These are phyloP conservation scores for Lasiodiplodia gonubiensis DNA, from an alignment of 2,329 filamentous ascomycete genomes.

Conservation along the genomic window DNA sequence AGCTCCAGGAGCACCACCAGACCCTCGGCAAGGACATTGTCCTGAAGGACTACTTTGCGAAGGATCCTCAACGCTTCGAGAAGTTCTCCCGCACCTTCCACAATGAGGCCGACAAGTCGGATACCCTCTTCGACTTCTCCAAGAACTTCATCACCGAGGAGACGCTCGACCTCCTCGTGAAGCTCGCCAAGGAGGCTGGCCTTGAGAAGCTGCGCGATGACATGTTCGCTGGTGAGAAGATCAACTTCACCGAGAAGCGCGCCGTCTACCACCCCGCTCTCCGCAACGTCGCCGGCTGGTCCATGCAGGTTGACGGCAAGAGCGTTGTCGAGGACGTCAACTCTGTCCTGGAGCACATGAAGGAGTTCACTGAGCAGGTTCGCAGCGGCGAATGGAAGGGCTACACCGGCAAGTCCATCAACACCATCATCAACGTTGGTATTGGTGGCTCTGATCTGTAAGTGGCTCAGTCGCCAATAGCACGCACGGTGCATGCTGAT, in stretches of 20 bases:
- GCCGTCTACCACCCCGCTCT: slow-evolving; percentile 96
- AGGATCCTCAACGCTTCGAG: slow-evolving; percentile 84
- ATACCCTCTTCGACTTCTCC: slow-evolving; percentile 97
- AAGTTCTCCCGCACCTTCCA: slow-evolving; percentile 88
- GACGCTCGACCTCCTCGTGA: slow-evolving; percentile 82
- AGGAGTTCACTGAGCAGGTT: slow-evolving; percentile 95
- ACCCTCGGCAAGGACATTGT: slow-evolving; percentile 86
- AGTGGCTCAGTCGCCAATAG: slow-evolving; percentile 47
- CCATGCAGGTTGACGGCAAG: slow-evolving; percentile 82
- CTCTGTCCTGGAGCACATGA: slow-evolving; percentile 92
- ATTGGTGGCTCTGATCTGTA: slow-evolving; percentile 98
- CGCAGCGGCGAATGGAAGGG: slow-evolving; percentile 96
- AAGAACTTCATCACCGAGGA: slow-evolving; percentile 98
- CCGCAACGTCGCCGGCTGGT: slow-evolving; percentile 85
- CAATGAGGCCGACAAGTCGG: slow-evolving; percentile 76
- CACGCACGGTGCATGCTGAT: neutral
- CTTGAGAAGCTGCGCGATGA: slow-evolving; percentile 93
- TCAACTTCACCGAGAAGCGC: slow-evolving; percentile 98
- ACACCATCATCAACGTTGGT: slow-evolving; percentile 95
- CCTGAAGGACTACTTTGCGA: slow-evolving; percentile 89
- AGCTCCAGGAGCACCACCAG: slow-evolving; percentile 89
- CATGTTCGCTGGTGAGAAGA: slow-evolving; percentile 97
- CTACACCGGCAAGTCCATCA: slow-evolving; percentile 95
- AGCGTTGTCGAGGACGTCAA: slow-evolving; percentile 96
- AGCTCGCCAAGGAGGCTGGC: slow-evolving; percentile 89